These are phyloP conservation scores for Pythium rishiriense DNA, from an alignment of 352 stramenopile genomes.

Conservation along the genomic window DNA sequence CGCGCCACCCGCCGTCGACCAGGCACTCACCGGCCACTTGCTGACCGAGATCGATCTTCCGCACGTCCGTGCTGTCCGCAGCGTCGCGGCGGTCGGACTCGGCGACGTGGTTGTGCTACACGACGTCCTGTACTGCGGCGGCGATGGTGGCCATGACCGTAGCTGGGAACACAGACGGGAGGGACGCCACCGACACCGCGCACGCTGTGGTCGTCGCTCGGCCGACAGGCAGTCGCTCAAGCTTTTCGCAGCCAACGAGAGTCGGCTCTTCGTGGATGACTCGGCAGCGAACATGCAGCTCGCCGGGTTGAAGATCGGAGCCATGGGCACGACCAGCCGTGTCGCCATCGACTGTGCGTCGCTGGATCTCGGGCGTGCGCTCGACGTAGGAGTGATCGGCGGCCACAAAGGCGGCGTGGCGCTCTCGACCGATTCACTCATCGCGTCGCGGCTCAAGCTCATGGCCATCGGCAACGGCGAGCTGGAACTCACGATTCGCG, in stretches of 20 bases:
- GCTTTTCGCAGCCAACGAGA: constrained; percentile 3
- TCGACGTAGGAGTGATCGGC: not conserved
- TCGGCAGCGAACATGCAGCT: not conserved
- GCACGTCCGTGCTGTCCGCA: constrained; percentile 1
- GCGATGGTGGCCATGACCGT: not conserved
- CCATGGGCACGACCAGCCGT: not conserved
- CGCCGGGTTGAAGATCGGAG: constrained; percentile 1
- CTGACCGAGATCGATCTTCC: constrained; percentile 17
- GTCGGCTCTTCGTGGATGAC: constrained; percentile 8
- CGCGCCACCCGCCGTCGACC: not conserved
- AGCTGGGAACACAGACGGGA: not conserved
- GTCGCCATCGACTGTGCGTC: not conserved
- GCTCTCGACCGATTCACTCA: not conserved
- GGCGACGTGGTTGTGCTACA: constrained; percentile 18
- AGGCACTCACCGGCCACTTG: not conserved
- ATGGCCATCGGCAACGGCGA: not conserved
- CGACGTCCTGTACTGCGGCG: constrained; percentile 1
- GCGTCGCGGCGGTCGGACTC: constrained; percentile 13
- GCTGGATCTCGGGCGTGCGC: not conserved
- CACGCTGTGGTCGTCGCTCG: not conserved
- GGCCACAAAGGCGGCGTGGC: not conserved
- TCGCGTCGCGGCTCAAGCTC: constrained; percentile 10
- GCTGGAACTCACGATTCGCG: not conserved
- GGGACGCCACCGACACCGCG: not conserved
- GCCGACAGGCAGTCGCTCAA: not conserved